A percentile compares a stretch with the other conserved stretches of the same genome.
Evolutionary conservation across 306 rosid genomes (phyloP).

Genomic region (Quercus alba): DNA sequence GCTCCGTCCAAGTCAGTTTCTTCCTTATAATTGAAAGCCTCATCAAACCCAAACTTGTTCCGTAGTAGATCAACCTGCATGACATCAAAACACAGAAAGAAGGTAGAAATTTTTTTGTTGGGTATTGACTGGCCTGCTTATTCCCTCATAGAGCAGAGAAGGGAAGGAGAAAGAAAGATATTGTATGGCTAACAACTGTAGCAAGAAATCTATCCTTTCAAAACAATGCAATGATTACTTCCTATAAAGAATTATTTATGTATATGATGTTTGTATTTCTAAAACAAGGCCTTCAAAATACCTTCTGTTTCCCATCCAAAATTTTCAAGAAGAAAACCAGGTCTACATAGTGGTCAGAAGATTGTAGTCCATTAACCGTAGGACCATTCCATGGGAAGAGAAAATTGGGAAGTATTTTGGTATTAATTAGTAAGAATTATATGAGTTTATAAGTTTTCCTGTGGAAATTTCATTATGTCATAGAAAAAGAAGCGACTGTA

Average conservation of each 20-base stretch:
- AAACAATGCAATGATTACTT: background rate
- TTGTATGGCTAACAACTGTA: background rate
- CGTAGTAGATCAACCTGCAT: background rate
- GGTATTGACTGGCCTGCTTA: background rate
- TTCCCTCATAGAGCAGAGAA: background rate
- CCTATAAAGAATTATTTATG: too few species aligned
- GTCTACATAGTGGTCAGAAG: background rate
- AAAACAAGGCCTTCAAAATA: background rate
- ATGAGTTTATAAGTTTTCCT: background rate
- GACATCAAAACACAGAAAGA: background rate
- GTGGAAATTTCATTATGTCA: too few species aligned
- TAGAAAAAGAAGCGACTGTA: too few species aligned
- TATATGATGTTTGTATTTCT: too few species aligned
- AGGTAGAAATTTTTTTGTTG: background rate
- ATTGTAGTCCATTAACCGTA: background rate
- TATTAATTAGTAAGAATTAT: background rate
- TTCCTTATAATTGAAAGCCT: slow-evolving; percentile 2
- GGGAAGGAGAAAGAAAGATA: background rate
- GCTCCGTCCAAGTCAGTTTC: background rate
- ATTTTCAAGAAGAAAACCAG: background rate
- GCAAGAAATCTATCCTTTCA: background rate
- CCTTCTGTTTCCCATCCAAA: background rate
- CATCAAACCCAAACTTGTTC: background rate
- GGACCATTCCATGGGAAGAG: background rate
- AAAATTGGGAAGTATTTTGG: background rate